Evolutionary conservation across 1,284 basidiomycete species (phyloP).

Genomic region (Ceratobasidium papillatum): DNA sequence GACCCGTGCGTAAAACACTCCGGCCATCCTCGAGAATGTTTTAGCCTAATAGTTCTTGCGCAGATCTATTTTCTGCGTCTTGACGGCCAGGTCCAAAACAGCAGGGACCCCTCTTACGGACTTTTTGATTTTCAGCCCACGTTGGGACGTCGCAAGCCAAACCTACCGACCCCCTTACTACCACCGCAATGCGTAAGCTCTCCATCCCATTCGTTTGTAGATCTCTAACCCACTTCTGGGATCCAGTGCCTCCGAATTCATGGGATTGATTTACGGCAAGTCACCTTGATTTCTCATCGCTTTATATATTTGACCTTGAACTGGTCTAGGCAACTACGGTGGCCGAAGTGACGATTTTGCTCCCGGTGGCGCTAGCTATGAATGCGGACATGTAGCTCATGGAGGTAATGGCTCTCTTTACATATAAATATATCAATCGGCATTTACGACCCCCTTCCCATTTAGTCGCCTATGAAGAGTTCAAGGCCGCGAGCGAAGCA

Average conservation of each 20-base stretch:
- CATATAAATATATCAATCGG: background rate
- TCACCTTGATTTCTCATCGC: background rate
- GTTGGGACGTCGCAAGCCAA: conserved; percentile 67
- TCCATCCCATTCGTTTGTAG: conserved; percentile 35
- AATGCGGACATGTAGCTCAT: conserved; percentile 48
- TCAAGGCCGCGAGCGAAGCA: conserved; percentile 61
- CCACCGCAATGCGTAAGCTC: conserved; percentile 47
- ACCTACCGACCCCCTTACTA: conserved; percentile 57
- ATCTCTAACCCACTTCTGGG: background rate
- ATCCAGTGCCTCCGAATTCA: conserved; percentile 58
- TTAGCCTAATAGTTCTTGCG: background rate
- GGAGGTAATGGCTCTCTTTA: conserved; percentile 11
- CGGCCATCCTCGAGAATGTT: background rate
- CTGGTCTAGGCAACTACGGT: conserved; percentile 54
- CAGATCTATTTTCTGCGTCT: conserved; percentile 64
- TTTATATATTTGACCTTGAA: background rate
- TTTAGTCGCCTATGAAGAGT: conserved; percentile 63
- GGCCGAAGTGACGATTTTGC: conserved; percentile 68
- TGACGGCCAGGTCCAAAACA: conserved; percentile 69
- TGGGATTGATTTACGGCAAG: conserved; percentile 66
- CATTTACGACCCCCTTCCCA: background rate
- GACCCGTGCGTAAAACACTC: conserved; percentile 57
- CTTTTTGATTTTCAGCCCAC: conserved; percentile 68
- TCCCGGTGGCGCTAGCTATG: conserved; percentile 67
- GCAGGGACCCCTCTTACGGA: conserved; percentile 66